These are phyloP conservation scores for Carnegiea gigantea DNA, from an alignment of 179 eudicot species.

Conservation along the genomic window DNA sequence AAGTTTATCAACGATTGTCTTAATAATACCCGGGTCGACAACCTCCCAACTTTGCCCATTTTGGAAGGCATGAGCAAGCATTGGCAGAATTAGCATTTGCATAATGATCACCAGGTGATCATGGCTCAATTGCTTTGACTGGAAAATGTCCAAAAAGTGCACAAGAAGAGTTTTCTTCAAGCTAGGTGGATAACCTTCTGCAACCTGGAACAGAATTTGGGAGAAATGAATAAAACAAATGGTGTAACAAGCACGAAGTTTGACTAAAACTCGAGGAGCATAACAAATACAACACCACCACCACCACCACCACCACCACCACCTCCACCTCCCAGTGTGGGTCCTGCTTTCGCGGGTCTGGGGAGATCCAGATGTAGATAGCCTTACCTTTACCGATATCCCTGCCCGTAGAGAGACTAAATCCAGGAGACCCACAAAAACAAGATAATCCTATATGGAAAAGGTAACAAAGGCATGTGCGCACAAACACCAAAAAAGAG, in stretches of 20 bases:
- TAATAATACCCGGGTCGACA: conserved; percentile 74
- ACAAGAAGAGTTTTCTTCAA: conserved; percentile 88
- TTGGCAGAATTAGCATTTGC: conserved; percentile 99
- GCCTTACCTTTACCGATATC: too few species aligned
- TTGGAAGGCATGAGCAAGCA: conserved; percentile 96
- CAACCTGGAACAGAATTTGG: conserved; percentile 54
- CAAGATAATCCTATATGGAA: not conserved
- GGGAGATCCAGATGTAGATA: too few species aligned
- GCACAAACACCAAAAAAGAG: not conserved
- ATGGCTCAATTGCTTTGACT: conserved; percentile 77
- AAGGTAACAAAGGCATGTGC: too few species aligned
- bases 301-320: too few species aligned
- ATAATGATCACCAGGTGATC: conserved; percentile 91
- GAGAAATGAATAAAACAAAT: conserved; percentile 1
- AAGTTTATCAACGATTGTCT: conserved; percentile 89
- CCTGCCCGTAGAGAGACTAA: too few species aligned
- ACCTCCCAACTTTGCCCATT: conserved; percentile 99
- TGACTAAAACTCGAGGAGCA: not conserved
- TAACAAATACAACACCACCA: not conserved
- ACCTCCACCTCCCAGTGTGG: too few species aligned
- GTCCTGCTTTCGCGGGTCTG: too few species aligned
- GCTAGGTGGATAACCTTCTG: conserved; percentile 87
- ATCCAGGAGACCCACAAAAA: too few species aligned
- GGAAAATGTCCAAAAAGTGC: conserved; percentile 89
- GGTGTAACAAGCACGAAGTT: not conserved